A percentile compares a stretch with the other conserved stretches of the same genome.
phyloP scores from a whole-genome alignment of 345 rosid genomes.

The Atalantia buxifolia region DNA sequence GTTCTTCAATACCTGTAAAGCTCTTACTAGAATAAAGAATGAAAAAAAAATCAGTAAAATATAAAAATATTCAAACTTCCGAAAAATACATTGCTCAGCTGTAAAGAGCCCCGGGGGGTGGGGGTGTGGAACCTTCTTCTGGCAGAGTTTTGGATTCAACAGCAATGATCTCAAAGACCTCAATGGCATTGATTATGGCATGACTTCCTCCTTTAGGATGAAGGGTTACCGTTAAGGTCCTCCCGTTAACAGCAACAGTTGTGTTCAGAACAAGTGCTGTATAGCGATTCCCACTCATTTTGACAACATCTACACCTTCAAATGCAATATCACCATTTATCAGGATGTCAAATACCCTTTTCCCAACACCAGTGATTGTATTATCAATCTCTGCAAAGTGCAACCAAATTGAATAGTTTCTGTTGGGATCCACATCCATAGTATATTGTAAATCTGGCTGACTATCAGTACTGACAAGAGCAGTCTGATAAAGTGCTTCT shows the following conservation, averaged over 20 bases:
- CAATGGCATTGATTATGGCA: conserved; percentile 86
- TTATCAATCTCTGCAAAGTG: conserved; percentile 95
- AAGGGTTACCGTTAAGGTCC: conserved; percentile 67
- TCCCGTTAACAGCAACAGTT: conserved; percentile 75
- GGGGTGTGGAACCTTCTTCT: conserved; percentile 56
- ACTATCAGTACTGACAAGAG: conserved; percentile 61
- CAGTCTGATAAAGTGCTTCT: conserved; percentile 77
- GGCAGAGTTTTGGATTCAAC: conserved; percentile 66
- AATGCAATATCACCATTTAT: conserved; percentile 65
- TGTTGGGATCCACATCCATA: conserved; percentile 87
- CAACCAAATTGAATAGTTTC: conserved; percentile 86
- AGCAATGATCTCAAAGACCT: conserved; percentile 72
- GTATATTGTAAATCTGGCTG: conserved; percentile 68
- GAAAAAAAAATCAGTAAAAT: conserved; percentile 16
- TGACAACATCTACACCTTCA: conserved; percentile 55
- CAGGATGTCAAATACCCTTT: conserved; percentile 80
- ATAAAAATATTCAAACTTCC: conserved; percentile 1
- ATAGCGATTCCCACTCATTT: conserved; percentile 62
- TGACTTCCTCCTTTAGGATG: conserved; percentile 60
- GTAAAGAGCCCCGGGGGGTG: neutral
- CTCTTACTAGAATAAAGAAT: conserved; percentile 52
- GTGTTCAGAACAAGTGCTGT: conserved; percentile 78
- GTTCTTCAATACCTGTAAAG: conserved; percentile 65
- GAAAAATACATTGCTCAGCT: conserved; percentile 1
- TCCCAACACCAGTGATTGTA: conserved; percentile 51